Percentiles rank a stretch among this genome's conserved stretches.
Evolutionary conservation across 805 yeast genomes (phyloP).

Genomic region (Starmerella apis): DNA sequence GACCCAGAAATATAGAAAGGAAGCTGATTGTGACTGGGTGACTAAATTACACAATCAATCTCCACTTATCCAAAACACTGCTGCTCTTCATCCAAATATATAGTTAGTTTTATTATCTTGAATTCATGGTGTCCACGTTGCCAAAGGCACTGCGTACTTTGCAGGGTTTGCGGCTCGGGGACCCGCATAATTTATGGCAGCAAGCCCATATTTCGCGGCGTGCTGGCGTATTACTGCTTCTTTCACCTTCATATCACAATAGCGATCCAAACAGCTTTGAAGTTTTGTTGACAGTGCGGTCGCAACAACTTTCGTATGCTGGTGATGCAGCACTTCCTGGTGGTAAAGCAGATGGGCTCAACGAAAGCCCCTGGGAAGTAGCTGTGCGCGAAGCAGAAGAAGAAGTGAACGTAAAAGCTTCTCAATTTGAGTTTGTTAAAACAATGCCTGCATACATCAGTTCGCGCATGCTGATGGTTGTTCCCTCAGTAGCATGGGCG

Average conservation of each 20-base stretch:
- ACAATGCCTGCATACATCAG: constrained; percentile 71
- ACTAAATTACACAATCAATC: neutral
- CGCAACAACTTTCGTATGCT: constrained; percentile 61
- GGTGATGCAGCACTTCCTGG: constrained; percentile 94
- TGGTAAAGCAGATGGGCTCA: constrained; percentile 65
- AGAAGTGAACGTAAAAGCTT: constrained; percentile 66
- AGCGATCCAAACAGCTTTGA: constrained; percentile 50
- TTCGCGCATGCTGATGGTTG: constrained; percentile 69
- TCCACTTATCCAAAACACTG: neutral
- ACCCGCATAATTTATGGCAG: constrained; percentile 37
- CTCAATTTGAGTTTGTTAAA: constrained; percentile 49
- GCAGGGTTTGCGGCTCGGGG: constrained; percentile 1
- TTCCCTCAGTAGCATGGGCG: constrained; percentile 47
- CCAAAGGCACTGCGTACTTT: constrained; percentile 3
- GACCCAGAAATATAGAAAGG: too few relatives aligned
- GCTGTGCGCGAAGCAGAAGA: constrained; percentile 79
- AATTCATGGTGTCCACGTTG: neutral
- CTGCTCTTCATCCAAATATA: neutral
- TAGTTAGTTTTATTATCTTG: neutral
- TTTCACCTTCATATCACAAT: constrained; percentile 44
- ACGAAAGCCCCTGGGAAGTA: constrained; percentile 58
- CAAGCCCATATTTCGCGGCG: constrained; percentile 54
- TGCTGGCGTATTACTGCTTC: constrained; percentile 66
- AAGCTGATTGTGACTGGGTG: neutral
- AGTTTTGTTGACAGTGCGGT: constrained; percentile 69